Evolutionary conservation across 306 rosid species (phyloP).

Genomic region (Senna tora): DNA sequence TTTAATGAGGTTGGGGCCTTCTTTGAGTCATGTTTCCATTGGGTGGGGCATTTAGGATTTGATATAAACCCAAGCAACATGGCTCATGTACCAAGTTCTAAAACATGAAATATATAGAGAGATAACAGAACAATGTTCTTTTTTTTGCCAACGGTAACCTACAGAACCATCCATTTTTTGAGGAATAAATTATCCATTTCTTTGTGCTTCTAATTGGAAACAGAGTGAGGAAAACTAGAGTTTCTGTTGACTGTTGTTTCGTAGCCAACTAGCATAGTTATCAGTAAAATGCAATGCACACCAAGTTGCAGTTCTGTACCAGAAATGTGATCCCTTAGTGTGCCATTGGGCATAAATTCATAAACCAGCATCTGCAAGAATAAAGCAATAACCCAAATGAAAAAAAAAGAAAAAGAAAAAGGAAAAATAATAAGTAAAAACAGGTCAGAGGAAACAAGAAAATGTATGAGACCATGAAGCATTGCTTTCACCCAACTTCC

Average conservation of each 20-base stretch:
- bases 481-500: constrained; percentile 9
- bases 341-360: constrained; percentile 84
- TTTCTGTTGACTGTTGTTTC: background rate
- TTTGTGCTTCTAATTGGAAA: constrained; percentile 27
- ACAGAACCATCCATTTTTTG: background rate
- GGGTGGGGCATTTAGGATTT: too few species aligned
- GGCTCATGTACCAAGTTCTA: background rate
- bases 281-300: constrained; percentile 23
- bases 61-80: background rate
- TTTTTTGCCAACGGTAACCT: too few species aligned
- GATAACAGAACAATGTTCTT: background rate
- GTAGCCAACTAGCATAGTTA: background rate
- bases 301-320: constrained; percentile 49
- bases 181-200: background rate
- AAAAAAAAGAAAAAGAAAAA: constrained; percentile 15
- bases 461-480: background rate
- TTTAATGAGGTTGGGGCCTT: too few species aligned
- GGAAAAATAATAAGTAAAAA: too few species aligned
- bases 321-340: constrained; percentile 79
- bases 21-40: too few species aligned
- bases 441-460: constrained; percentile 27
- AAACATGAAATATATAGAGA: background rate
- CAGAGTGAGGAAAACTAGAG: constrained; percentile 10
- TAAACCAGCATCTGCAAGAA: constrained; percentile 89
- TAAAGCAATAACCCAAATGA: constrained; percentile 32